Percentiles rank a stretch among this genome's conserved stretches.
These are phyloP conservation scores for Aspergillus novofumigatus DNA, from an alignment of 2,329 filamentous ascomycete species.

Conservation along the genomic window DNA sequence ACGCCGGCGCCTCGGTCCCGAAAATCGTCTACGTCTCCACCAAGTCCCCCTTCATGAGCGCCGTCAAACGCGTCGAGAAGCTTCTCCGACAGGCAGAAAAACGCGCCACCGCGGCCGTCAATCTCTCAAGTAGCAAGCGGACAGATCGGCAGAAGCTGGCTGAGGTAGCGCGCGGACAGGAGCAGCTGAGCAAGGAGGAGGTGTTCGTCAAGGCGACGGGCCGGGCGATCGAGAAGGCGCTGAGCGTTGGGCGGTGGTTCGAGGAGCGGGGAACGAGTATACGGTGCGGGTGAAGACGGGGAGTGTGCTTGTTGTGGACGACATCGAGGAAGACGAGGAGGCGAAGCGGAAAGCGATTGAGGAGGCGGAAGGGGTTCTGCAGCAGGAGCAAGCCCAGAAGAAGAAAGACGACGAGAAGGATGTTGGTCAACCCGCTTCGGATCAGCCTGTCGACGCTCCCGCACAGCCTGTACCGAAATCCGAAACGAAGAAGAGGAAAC, in stretches of 20 bases:
- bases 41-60: slow-evolving; percentile 54
- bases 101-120: slow-evolving; percentile 45
- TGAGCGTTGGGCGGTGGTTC: slow-evolving; percentile 55
- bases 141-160: slow-evolving; percentile 30
- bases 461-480: slow-evolving; percentile 13
- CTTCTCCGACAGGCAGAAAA: slow-evolving; percentile 52
- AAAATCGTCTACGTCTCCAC: slow-evolving; percentile 57
- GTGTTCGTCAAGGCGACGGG: slow-evolving; percentile 59
- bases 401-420: slow-evolving; percentile 12
- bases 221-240: slow-evolving; percentile 54
- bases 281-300: slow-evolving; percentile 52
- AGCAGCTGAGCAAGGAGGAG: slow-evolving; percentile 41
- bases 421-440: slow-evolving; percentile 9
- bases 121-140: slow-evolving; percentile 29
- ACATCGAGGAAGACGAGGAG: slow-evolving; percentile 47
- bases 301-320: slow-evolving; percentile 56
- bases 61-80: slow-evolving; percentile 56
- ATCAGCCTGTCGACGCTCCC: background rate
- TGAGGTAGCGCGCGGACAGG: slow-evolving; percentile 29
- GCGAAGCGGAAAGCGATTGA: slow-evolving; percentile 22
- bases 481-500: slow-evolving; percentile 28
- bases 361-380: slow-evolving; percentile 20
- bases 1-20: slow-evolving; percentile 44
- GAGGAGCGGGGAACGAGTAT: slow-evolving; percentile 48
- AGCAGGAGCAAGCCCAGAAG: slow-evolving; percentile 12